Base-by-base conservation (phyloP, 108 stramenopile species). In the Pinguiococcus pyrenoidosus region DNA sequence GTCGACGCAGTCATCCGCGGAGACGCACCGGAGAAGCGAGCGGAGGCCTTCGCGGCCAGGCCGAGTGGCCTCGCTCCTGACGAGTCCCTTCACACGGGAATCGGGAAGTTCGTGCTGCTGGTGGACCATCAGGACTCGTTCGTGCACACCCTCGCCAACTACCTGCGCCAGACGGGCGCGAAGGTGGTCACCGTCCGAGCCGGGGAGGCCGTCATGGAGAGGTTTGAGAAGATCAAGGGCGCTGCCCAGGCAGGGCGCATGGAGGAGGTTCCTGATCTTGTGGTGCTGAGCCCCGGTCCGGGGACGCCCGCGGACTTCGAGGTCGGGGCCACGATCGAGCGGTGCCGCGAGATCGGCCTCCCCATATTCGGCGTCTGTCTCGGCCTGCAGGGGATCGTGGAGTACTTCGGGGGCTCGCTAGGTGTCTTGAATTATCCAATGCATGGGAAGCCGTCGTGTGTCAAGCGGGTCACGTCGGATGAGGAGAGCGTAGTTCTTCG, bases 101-200 rank as follows among this genome's bases (percentile, higher is more conserved):
- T 51, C 29, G 90, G 87, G 29, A 89, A 84, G 74, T 56, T 51
- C 13, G 76, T 92, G 17, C 70, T 96, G 32, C 73, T 96, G 32
- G 73, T 96, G 33, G 94, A 96, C 58, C 94, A 96, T 61, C 84
- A 96, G 56, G 94, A 96, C 63, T 92, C 90, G 0, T 96, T 96
- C 58, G 94, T 96, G 14, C 94, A 96, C 66, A 96, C 94, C 17
- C 77, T 96, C 25, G 90, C 89, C 27, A 92, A 96, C 57, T 96
- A 96, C 55, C 62, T 96, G 34, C 85, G 94, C 7, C 94, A 96
- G 69, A 96, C 89, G 18, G 90, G 90, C 32, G 94, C 94, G 0
- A 68, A 72, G 26, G 94, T 96, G 18, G 72, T 38, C 51, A 91
- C 89, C 7, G 65, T 89, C 1, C 82, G 94, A 36, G 82, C 78